Percentiles rank a stretch among this genome's conserved stretches.
Conservation (phyloP, 345 rosid species). For the Trapa bicornis region DNA sequence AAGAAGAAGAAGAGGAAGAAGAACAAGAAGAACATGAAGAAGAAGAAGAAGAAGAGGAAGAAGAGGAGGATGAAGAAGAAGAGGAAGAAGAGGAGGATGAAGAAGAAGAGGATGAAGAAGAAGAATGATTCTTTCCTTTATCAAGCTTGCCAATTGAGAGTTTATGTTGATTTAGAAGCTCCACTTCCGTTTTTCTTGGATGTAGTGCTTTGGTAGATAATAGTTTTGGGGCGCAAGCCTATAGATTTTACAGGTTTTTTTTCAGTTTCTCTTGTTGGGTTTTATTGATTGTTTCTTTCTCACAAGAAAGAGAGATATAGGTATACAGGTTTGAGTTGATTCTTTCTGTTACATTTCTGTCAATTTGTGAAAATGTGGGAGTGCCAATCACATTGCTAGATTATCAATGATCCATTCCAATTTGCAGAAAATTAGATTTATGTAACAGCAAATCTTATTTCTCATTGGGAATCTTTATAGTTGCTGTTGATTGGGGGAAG, state of each 20-base stretch:
- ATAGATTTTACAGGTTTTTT: not conserved
- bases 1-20: no score
- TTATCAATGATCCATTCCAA: not conserved
- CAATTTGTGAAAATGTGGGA: not conserved
- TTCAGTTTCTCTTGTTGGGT: not conserved
- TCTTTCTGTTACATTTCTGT: not conserved
- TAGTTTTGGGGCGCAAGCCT: not conserved
- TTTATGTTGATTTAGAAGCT: not conserved
- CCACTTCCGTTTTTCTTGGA: constrained; percentile 5
- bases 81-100: no score
- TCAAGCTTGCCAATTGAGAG: not conserved
- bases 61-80: no score
- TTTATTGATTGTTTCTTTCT: not conserved
- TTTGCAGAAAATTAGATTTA: not conserved
- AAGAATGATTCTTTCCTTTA: not conserved
- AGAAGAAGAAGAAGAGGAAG: no score
- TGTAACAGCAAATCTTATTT: not conserved
- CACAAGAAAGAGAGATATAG: no score
- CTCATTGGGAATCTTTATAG: not conserved
- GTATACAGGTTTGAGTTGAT: not conserved
- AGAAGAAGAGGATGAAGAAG: not conserved
- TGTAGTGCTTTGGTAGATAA: constrained; percentile 6
- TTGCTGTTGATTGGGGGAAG: not conserved
- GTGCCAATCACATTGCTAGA: not conserved
- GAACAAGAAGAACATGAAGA: no score